Evolutionary conservation across 805 yeast genomes (phyloP).

Genomic region (Schwanniomyces sp.): DNA sequence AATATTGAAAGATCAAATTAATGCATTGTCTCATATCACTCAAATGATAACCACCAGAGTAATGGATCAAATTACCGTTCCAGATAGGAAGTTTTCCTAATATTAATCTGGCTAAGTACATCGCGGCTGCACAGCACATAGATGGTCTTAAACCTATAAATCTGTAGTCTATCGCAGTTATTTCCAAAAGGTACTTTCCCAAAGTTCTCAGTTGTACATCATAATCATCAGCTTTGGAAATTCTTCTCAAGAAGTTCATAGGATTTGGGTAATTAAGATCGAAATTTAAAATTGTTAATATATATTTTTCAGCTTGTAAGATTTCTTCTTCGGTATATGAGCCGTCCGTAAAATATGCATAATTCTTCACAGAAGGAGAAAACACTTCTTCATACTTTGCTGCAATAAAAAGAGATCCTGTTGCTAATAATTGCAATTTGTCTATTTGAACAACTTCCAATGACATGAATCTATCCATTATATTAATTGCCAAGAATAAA

Average conservation of each 20-base stretch:
- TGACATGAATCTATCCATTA: conserved; percentile 86
- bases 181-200: conserved; percentile 82
- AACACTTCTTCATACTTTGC: conserved; percentile 93
- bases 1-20: conserved; percentile 71
- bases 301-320: conserved; percentile 77
- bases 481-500: conserved; percentile 74
- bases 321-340: conserved; percentile 80
- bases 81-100: conserved; percentile 67
- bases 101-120: conserved; percentile 78
- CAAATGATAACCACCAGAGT: conserved; percentile 85
- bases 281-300: conserved; percentile 69
- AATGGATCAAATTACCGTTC: conserved; percentile 85
- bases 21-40: conserved; percentile 71
- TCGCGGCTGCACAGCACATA: conserved; percentile 80
- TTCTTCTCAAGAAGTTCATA: conserved; percentile 82
- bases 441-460: conserved; percentile 72
- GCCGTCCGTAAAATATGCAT: conserved; percentile 86
- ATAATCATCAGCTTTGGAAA: conserved; percentile 88
- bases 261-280: conserved; percentile 86
- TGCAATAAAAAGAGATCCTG: conserved; percentile 83
- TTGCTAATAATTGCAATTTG: conserved; percentile 80
- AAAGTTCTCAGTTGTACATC: conserved; percentile 80
- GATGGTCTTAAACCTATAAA: conserved; percentile 77
- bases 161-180: conserved; percentile 70
- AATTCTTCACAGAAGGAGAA: conserved; percentile 80